Percentiles rank a stretch among this genome's conserved stretches.
Conservation (phyloP, 1,284 basidiomycete genomes). For the Boletellus deceptivus region DNA sequence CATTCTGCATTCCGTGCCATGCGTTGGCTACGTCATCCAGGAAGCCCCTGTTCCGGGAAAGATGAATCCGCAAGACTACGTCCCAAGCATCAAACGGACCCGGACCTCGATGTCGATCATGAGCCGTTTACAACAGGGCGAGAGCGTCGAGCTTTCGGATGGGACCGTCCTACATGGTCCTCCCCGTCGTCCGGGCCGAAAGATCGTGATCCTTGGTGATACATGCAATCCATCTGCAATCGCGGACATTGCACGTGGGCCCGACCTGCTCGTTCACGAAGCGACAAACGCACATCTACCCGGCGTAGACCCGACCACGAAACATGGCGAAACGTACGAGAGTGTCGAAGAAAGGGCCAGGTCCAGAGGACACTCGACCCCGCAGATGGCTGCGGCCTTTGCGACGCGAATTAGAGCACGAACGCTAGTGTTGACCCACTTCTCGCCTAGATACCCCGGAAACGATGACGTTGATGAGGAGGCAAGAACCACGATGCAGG, state of each 20-base stretch:
- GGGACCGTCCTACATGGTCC: conserved; percentile 80
- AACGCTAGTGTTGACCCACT: conserved; percentile 81
- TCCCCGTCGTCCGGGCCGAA: conserved; percentile 61
- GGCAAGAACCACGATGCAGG: conserved; percentile 55
- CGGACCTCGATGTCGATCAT: conserved; percentile 73
- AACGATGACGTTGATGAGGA: conserved; percentile 49
- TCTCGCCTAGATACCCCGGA: conserved; percentile 66
- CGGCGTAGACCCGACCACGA: conserved; percentile 54
- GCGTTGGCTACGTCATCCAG: conserved; percentile 78
- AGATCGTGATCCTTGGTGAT: conserved; percentile 78
- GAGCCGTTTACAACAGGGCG: conserved; percentile 66
- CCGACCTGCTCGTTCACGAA: conserved; percentile 79
- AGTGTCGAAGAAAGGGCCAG: conserved; percentile 68
- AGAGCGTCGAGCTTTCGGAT: conserved; percentile 69
- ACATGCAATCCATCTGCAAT: conserved; percentile 76
- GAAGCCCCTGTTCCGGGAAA: conserved; percentile 80
- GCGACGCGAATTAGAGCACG: conserved; percentile 67
- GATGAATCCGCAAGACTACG: conserved; percentile 63
- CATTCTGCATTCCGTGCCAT: conserved; percentile 79
- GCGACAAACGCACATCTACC: conserved; percentile 92
- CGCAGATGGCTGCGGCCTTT: conserved; percentile 87
- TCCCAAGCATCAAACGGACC: conserved; percentile 66
- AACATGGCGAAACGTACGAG: conserved; percentile 55
- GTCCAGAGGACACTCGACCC: conserved; percentile 88
- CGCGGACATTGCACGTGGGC: conserved; percentile 51